Base-by-base conservation (phyloP, 306 rosid species). In the Vachellia collinsii region DNA sequence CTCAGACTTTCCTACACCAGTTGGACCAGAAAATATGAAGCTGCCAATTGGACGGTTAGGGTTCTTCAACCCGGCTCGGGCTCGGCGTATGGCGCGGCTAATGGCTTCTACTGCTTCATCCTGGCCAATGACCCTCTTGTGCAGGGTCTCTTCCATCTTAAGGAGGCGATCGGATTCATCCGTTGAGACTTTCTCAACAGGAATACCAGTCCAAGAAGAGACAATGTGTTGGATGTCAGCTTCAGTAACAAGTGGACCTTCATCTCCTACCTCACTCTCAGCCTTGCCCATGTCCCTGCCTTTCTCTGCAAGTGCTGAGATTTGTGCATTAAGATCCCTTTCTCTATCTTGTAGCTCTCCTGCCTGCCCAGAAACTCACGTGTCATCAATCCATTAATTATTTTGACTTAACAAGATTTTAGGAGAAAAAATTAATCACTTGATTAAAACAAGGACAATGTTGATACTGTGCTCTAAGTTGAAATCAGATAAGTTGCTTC, bases 281-380 rank as follows among this genome's bases (percentile, higher is more conserved):
- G 98, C 97, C 89, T 92, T 94, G 85, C 93, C 88, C 97, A 94
- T 94, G 82, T 94, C 98, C 83, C 91, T 94, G 87, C 97, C 97
- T 88, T 94, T 92, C 77, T 91, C 97, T 50, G 90, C 90, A 71
- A 91, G 72, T 81, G 97, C 83, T 36, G 97, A 86, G 77, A 94
- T 94, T 79, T 94, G 96, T 23, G 97, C 91, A 90, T 90, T 92
- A 1, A 94, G 92, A 81, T 92, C 97, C 94, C 90, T 92, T 87
- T 94, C 98, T 88, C 83, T 91, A 73, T 94, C 98, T 53, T 97
- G 91, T 11, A 94, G 89, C 79, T 94, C 98, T 53, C 97, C 98
- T 77, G 98, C 98, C 98, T 94, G 85, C 72, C 73, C 54, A 81
- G 78, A 77, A 81, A 74, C 19, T 66, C 58, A 71, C 7, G 11